Base-by-base conservation (phyloP, 2,329 filamentous ascomycete genomes). In the Epichloe scottii region DNA sequence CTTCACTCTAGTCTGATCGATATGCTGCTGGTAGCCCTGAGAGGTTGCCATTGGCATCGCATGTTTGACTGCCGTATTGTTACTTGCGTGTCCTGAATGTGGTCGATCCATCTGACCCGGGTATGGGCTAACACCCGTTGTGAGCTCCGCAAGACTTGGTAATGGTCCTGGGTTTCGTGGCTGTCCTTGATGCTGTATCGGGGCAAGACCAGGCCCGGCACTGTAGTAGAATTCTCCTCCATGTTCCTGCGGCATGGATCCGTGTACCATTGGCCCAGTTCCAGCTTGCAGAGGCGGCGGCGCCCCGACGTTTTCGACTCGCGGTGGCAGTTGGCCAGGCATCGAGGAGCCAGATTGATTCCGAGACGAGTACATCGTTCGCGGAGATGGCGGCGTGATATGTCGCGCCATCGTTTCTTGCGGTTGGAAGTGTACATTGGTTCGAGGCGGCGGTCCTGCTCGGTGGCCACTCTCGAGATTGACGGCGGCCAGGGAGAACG, bases 401-500 rank as follows among this genome's bases (percentile, higher is more conserved):
- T 76, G 72, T 48, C 71, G 71, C 26, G 70, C 63, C 41, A 72
- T 56, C 54, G 64, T 71, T 40, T 71, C 69, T 53, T 77, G 73
- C 3, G 72, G 73, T 58, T 71, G 74, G 38, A 66, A 70, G 61
- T 71, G 73, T 59, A 64, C 63, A 57, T 66, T 68, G 52, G 56
- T 66, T 46, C 64, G 67, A 17, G 67, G 66, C 34, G 67, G 69
- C 38, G 67, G 69, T 34, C 67, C 67, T 53, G 58, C 64, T 57
- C 65, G 69, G 55, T 64, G 69, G 44, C 60, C 64, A 42, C 65
- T 64, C 49, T 77, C 75, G 52, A 71, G 62, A 43, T 77, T 75
- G 56, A 77, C 72, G 48, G 76, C 71, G 48, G 82, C 81, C 33
- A 88, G 72, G 3, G 83, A 81, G 68, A 96, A 96, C 1, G 91